Evolutionary conservation across 106 monocot genomes (phyloP), one percentile per base, ranked within the genome.

Genomic region (Allium fistulosum): DNA sequence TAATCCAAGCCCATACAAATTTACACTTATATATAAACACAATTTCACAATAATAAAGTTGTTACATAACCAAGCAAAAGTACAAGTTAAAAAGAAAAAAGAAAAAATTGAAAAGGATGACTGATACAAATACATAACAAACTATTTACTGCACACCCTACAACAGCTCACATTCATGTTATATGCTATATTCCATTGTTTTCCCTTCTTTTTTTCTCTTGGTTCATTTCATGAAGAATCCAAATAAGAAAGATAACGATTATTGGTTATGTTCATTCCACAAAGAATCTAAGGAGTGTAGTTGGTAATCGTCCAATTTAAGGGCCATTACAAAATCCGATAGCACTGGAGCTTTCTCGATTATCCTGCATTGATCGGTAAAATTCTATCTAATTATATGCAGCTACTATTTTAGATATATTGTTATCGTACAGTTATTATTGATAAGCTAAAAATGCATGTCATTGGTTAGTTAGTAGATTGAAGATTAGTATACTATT

Each of bases 291-390:
- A 71, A 18, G 46, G 69, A 12, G 16, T 88, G 88, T 65, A 93
- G 93, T 11, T 65, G 74, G 37, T 88, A 93, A 17, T 88, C 93
- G 67, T 93, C 93, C 6, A 88, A 88, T 69, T 83, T 93, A 51
- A 93, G 85, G 55, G 93, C 88, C 56, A 88, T 27, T 2, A 76
- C 72, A 63, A 93, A 93, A 68, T 93, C 93, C 4, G 88, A 88
- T 56, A 93, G 67, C 8, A 75, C 18, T 55, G 85, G 88, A 17
- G 73, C 78, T 10, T 53, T 79, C 56, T 85, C 65, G 11, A 81
- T 57, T 16, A 82, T 68, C 72, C 91, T 91, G 84, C 77, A 71
- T 6, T 37, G 5, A 37, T 37, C 5, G 37, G 37, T 37, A 37
- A 37, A 37, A 37, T 37, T 37, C 5, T 37, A 37, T 37, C 37